Conservation (phyloP, 768 basidiomycete species). For the Mycena vulgaris region DNA sequence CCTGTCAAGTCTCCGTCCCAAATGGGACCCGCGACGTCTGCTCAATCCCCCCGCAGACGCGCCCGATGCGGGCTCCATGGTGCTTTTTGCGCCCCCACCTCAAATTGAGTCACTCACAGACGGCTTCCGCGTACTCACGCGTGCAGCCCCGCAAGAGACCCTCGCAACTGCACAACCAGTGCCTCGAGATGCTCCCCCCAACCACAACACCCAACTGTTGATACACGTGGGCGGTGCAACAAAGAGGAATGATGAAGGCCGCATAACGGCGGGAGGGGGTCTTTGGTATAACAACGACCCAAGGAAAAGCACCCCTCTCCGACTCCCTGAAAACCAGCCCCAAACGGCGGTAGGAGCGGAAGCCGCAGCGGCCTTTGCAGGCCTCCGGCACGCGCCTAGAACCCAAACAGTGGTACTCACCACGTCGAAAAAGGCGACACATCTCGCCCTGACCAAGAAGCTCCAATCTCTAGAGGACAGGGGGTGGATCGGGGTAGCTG, state of each 20-base stretch:
- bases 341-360: not conserved
- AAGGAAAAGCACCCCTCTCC: not conserved
- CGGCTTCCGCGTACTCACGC: not conserved
- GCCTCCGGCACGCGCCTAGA: not conserved
- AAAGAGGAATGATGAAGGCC: not conserved
- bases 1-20: not conserved
- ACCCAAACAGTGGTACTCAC: not conserved
- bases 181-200: not conserved
- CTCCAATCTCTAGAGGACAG: constrained; percentile 9
- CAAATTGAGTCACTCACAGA: not conserved
- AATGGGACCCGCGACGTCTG: not conserved
- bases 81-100: not conserved
- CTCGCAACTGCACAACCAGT: not conserved
- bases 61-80: too few relatives aligned
- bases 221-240: not conserved
- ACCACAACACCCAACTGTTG: not conserved
- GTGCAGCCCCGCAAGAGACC: too few relatives aligned
- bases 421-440: not conserved
- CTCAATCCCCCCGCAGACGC: not conserved
- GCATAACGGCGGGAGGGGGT: not conserved
- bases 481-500: constrained; percentile 14
- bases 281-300: not conserved
- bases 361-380: not conserved
- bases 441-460: not conserved
- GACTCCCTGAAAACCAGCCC: not conserved